Percentiles rank a stretch among this genome's conserved stretches.
phyloP scores from a whole-genome alignment of 2,329 filamentous ascomycete species.

The Venturia carpophila region DNA sequence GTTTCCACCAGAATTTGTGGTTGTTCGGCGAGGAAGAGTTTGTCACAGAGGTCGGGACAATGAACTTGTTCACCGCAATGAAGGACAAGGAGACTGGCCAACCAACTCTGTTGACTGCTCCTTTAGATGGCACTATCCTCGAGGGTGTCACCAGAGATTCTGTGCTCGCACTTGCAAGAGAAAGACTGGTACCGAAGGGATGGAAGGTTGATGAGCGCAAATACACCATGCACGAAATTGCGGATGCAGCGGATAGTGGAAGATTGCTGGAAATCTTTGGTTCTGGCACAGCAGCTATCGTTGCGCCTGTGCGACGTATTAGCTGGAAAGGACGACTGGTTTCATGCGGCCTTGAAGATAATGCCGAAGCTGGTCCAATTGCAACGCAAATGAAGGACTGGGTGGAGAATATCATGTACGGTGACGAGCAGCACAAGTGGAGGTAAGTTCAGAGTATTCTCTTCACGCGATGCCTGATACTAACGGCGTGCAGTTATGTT shows the following conservation, averaged over 20 bases:
- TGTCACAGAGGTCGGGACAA: constrained; percentile 94
- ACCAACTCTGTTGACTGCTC: constrained; percentile 79
- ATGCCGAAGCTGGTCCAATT: constrained; percentile 81
- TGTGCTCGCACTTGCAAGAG: constrained; percentile 74
- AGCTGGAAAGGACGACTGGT: constrained; percentile 78
- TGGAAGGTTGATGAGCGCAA: constrained; percentile 87
- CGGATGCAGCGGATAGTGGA: constrained; percentile 74
- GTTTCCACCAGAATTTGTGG: constrained; percentile 98
- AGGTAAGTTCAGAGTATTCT: constrained; percentile 39
- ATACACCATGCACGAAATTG: constrained; percentile 81
- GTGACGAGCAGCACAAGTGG: constrained; percentile 87
- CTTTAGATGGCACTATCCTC: constrained; percentile 91
- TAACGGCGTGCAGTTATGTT: background rate
- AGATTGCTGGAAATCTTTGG: constrained; percentile 90
- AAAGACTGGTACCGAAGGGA: constrained; percentile 74
- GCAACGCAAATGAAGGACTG: constrained; percentile 85
- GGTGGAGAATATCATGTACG: constrained; percentile 95
- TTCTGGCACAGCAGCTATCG: constrained; percentile 86
- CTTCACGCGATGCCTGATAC: background rate
- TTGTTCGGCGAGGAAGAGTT: constrained; percentile 92
- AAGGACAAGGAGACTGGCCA: constrained; percentile 82
- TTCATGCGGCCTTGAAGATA: constrained; percentile 70
- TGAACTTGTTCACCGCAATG: constrained; percentile 93
- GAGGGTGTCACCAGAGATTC: constrained; percentile 93
- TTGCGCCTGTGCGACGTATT: constrained; percentile 82